Evolutionary conservation across 495 filamentous ascomycete genomes (phyloP), one percentile per base, ranked within the genome.

Genomic region (Oidiodendron maius): DNA sequence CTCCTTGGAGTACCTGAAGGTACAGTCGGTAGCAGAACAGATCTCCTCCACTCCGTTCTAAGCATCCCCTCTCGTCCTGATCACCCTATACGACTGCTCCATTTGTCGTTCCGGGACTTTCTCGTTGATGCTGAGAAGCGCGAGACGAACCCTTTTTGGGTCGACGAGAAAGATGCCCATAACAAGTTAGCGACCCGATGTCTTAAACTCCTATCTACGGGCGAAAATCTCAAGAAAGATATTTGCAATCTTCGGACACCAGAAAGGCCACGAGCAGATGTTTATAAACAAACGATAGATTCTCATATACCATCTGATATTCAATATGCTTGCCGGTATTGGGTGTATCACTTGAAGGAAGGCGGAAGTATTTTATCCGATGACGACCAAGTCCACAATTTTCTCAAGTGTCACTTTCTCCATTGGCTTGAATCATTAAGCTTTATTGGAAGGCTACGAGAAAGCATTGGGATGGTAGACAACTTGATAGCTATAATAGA

Each of bases 61-160:
- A 44, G 44, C 36, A 43, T 64, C 32, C 62, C 63, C 4, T 12
- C 43, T 6, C 11, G 35, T 11, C 9, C 15, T 10, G 24, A 43
- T 20, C 1, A 3, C 3, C 58, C 58, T 3, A 45, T 66, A 24
- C 16, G 53, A 34, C 34, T 61, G 9, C 63, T 67, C 37, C 74
- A 80, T 50, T 63, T 60, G 2, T 76, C 74, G 9, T 74, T 80
- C 48, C 71, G 69, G 34, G 74, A 78, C 52, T 78, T 70, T 52
- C 65, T 80, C 16, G 22, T 76, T 37, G 61, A 72, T 55, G 21
- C 44, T 45, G 61, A 40, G 40, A 58, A 23, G 57, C 54, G 36
- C 56, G 61, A 46, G 28, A 34, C 3, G 56, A 63, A 50, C 54
- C 2, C 56, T 55, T 72, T 71, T 53, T 66, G 61, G 59, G 52